Base-by-base conservation (phyloP, 805 yeast genomes). In the Metschnikowia matae region DNA sequence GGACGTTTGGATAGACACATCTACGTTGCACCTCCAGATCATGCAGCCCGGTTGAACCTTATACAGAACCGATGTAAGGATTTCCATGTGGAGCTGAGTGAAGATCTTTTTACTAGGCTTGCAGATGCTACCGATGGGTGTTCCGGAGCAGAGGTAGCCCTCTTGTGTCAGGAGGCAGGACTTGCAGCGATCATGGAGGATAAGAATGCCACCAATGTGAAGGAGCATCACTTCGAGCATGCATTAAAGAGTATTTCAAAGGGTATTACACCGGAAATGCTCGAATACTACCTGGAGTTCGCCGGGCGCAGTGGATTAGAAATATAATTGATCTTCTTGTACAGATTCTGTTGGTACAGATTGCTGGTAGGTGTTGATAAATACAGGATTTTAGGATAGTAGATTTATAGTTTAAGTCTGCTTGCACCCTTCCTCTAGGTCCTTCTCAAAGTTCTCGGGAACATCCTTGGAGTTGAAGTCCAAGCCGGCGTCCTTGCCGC, bases 61-160 rank as follows among this genome's bases (percentile, higher is more conserved):
- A 66, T 94, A 51, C 69, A 71, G 44, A 90, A 90, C 56, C 81
- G 84, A 53, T 82, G 92, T 23, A 64, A 67, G 37, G 81, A 82
- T 44, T 92, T 94, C 79, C 66, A 80, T 8, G 59, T 87, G 14
- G 72, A 54, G 1, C 56, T 68, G 11, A 49, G 59, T 3, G 68
- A 71, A 0, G 76, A 73, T 17, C 80, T 79, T 21, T 64, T 88
- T 21, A 70, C 71, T 0, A 68, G 64, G 8, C 68, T 89, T 10
- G 90, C 96, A 0, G 66, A 59, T 1, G 60, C 69, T 5, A 87
- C 97, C 0, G 92, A 86, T 0, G 98, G 99, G 0, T 90, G 96
- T 62, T 90, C 97, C 0, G 99, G 99, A 35, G 97, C 98, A 0
- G 99, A 94, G 66, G 88, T 94, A 36, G 96, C 91, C 0, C 75